Evolutionary conservation across 371 early-diverging fungal species (phyloP), one percentile per base, ranked within the genome.

Genomic region (Mucor circinelloides): DNA sequence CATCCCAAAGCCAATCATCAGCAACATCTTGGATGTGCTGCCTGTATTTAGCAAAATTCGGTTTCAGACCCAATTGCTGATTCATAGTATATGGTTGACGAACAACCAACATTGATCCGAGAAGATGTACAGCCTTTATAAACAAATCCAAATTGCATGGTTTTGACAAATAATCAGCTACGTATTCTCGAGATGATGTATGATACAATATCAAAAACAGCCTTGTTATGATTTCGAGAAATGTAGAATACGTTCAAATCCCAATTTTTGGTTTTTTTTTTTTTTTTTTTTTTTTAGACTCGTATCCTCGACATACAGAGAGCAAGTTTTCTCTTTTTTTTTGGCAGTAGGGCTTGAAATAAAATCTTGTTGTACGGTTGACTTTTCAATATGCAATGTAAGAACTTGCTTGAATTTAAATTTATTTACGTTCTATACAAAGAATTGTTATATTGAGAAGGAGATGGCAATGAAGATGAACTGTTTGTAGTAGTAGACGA

Each of bases 191-290:
- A 46, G 36, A 36, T 13, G 46, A 21, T 50, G 3, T 21, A 48
- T 19, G 6, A 9, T 23, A 7, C 1, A 25, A 50, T 50, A 25
- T 19, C 23, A 50, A 50, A 50, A 25, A 7, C 21, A 50, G 50
- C 23, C 50, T 50, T 25, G 19, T 44, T 44, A 13, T 36, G 36
- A 3, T 50, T 23, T 50, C 4, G 50, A 50, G 50, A 50, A 50
- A 50, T 50, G 50, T 50, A 23, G 23, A 25, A 12, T 50, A 25
- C 42, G 46, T 42, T 46, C 28, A 23, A 34, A 63, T 46, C 63
- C 63, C 38, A 50, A 28, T 63, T 7, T 52, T 52, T 63, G 63
- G 63, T 27, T 32, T 61, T 42, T n/a, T n/a, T n/a, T n/a, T n/a
- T n/a, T n/a, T n/a, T n/a, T n/a, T n/a, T n/a, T n/a, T n/a, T n/a